Base-by-base conservation (phyloP, 2,329 filamentous ascomycete genomes). In the Neofusicoccum sp. region DNA sequence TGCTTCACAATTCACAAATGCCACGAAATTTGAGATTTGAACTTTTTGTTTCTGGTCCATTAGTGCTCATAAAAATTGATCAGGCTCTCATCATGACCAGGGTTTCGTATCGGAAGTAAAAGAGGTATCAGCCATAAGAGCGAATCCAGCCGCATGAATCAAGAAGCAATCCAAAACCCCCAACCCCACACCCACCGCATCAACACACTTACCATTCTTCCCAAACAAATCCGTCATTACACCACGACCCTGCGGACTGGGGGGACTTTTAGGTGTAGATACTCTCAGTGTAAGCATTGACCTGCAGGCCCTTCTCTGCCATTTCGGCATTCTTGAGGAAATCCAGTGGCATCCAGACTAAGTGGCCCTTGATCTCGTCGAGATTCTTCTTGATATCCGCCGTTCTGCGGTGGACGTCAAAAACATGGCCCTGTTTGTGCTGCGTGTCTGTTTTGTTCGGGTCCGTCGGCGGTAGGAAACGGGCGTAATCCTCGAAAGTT, bases 271-370 rank as follows among this genome's bases (percentile, higher is more conserved):
- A 92, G 5, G 90, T 91, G 74, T 92, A 95, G 65, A 96, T 86
- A 84, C 91, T 92, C 81, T 97, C 92, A 0, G 94, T 98, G 71
- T 87, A 89, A 49, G 85, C 79, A 75, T 98, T 98, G 44, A 98
- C 87, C 77, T 93, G 89, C 76, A 98, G 72, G 0, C 94, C 93
- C 71, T 85, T 86, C 79, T 97, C 93, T 0, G 93, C 93, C 93
- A 98, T 96, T 70, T 91, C 84, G 0, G 89, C 92, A 67, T 96
- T 88, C 70, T 85, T 83, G 72, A 98, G 77, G 74, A 97, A 98
- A 49, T 93, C 86, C 71, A 98, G 76, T n/a, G 93, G 93, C 88
- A 97, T 94, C 91, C 92, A 96, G 6, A 98, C 94, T 44, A 98
- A 76, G 79, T 98, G 94, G 0, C 94, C 94, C 78, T 87, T 89